These are phyloP conservation scores for Primulina tabacum DNA, from an alignment of 257 asterid species.

Conservation along the genomic window DNA sequence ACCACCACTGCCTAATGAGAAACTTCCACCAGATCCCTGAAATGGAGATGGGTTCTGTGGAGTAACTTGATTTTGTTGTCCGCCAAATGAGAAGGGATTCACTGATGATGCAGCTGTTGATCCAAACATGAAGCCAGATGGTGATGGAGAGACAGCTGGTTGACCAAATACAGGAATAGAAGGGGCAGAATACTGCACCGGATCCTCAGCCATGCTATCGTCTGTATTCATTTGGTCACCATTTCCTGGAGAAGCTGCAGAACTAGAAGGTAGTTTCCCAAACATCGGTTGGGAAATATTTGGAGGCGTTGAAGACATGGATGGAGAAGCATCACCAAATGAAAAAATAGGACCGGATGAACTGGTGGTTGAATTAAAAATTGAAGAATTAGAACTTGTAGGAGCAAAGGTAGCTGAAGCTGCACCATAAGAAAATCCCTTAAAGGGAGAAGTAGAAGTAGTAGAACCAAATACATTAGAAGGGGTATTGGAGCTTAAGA, in stretches of 20 bases:
- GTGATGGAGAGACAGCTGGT: constrained; percentile 30
- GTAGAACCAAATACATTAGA: not conserved
- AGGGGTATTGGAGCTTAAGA: not conserved
- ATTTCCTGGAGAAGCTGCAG: constrained; percentile 32
- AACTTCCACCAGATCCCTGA: not conserved
- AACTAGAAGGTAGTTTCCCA: not conserved
- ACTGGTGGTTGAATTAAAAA: constrained; percentile 30
- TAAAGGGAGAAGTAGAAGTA: not conserved
- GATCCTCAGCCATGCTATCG: constrained; percentile 95
- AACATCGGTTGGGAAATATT: constrained; percentile 8
- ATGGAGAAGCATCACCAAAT: constrained; percentile 26
- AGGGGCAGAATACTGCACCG: constrained; percentile 50
- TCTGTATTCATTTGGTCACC: constrained; percentile 67
- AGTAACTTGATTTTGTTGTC: constrained; percentile 53
- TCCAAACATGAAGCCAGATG: constrained; percentile 31
- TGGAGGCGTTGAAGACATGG: constrained; percentile 16
- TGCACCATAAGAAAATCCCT: constrained; percentile 35
- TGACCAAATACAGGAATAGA: constrained; percentile 46
- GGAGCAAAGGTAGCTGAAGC: constrained; percentile 33
- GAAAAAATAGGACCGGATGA: constrained; percentile 27
- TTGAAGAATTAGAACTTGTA: constrained; percentile 19
- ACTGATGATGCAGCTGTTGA: constrained; percentile 35
- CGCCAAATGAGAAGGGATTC: constrained; percentile 50
- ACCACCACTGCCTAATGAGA: constrained; percentile 2
- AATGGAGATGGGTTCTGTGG: constrained; percentile 34